These are phyloP conservation scores for Juglanconis oblonga DNA, from an alignment of 2,329 filamentous ascomycete species.

Conservation along the genomic window DNA sequence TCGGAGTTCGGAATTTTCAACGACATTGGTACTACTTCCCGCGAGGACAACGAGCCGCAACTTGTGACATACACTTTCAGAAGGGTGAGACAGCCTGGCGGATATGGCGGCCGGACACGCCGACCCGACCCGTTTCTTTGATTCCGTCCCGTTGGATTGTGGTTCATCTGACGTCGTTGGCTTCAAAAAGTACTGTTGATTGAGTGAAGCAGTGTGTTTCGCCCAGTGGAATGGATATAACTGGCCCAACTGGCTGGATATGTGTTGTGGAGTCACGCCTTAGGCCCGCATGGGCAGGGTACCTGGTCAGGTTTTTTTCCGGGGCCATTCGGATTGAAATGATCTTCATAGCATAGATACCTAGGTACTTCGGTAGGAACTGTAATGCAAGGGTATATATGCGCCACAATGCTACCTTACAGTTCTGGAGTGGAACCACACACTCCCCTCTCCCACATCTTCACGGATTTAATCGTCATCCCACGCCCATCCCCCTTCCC, in stretches of 20 bases:
- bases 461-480: constrained; percentile 44
- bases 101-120: background rate
- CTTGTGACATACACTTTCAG: background rate
- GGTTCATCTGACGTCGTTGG: background rate
- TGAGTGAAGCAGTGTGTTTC: too few species aligned
- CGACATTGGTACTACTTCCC: background rate
- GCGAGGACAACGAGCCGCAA: background rate
- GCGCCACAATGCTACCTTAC: constrained; percentile 1
- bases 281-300: too few species aligned
- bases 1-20: background rate
- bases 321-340: too few species aligned
- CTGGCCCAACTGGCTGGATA: too few species aligned
- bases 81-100: background rate
- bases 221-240: too few species aligned
- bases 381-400: background rate
- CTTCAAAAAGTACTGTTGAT: background rate
- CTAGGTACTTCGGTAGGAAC: too few species aligned
- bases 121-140: background rate
- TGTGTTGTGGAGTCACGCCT: too few species aligned
- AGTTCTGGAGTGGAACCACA: constrained; percentile 21
- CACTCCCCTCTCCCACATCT: constrained; percentile 43
- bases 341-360: too few species aligned
- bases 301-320: too few species aligned
- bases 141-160: background rate
- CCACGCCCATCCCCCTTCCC: constrained; percentile 37